Evolutionary conservation across 345 rosid species (phyloP).

Genomic region (Citrus inodora): DNA sequence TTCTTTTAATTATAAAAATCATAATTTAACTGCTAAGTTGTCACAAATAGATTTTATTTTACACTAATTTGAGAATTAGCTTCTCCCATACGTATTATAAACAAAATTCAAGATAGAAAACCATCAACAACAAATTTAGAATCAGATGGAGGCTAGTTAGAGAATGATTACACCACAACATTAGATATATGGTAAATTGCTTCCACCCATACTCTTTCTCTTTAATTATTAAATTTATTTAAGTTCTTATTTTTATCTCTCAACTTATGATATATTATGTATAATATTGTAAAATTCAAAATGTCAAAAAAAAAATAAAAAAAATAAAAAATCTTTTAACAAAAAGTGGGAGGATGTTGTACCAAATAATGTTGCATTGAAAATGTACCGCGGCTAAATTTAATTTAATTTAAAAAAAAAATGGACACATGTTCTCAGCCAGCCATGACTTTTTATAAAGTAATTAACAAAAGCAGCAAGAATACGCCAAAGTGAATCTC

Average conservation of each 20-base stretch:
- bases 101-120: constrained; percentile 2
- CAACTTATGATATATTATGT: not conserved
- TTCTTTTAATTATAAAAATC: not conserved
- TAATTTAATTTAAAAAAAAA: not conserved
- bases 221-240: too few species aligned
- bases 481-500: not conserved
- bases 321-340: too few species aligned
- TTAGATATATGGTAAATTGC: too few species aligned
- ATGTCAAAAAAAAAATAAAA: too few species aligned
- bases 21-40: not conserved
- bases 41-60: not conserved
- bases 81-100: not conserved
- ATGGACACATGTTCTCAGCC: constrained; percentile 17
- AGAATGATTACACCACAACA: too few species aligned
- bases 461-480: not conserved
- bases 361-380: too few species aligned
- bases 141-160: not conserved
- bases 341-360: too few species aligned
- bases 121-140: not conserved
- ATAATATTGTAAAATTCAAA: too few species aligned
- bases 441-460: constrained; percentile 26
- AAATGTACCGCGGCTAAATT: too few species aligned
- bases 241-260: rapidly evolving
- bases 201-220: too few species aligned
- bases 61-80: too few species aligned